Conservation (phyloP, 2,329 filamentous ascomycete genomes). For the Colletotrichum godetiae region DNA sequence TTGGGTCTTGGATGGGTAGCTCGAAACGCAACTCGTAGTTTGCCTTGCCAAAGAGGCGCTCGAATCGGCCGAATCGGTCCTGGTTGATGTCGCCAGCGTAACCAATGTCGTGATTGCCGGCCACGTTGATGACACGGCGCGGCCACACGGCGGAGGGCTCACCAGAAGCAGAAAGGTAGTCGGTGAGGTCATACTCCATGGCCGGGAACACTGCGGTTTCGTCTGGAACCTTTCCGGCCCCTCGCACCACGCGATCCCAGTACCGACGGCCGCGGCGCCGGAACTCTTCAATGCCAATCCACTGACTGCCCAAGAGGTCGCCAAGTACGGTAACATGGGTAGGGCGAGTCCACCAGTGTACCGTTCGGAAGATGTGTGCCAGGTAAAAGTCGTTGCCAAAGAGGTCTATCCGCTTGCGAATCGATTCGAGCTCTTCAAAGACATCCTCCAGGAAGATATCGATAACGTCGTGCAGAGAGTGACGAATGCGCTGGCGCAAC, state of each 20-base stretch:
- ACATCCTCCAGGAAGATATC: slow-evolving; percentile 76
- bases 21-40: slow-evolving; percentile 90
- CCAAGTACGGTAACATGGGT: slow-evolving; percentile 91
- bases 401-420: slow-evolving; percentile 85
- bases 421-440: slow-evolving; percentile 71
- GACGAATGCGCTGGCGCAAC: slow-evolving; percentile 63
- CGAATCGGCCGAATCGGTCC: slow-evolving; percentile 83
- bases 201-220: slow-evolving; percentile 61
- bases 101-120: slow-evolving; percentile 95
- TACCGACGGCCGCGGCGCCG: slow-evolving; percentile 76
- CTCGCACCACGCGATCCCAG: slow-evolving; percentile 84
- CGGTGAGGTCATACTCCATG: slow-evolving; percentile 61
- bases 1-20: slow-evolving; percentile 58
- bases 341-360: slow-evolving; percentile 86
- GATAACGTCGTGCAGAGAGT: slow-evolving; percentile 67
- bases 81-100: slow-evolving; percentile 91
- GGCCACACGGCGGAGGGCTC: slow-evolving; percentile 68
- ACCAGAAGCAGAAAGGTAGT: slow-evolving; percentile 57
- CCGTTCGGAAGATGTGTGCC: slow-evolving; percentile 87
- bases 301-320: slow-evolving; percentile 93
- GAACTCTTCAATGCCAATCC: slow-evolving; percentile 91
- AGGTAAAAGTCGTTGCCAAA: slow-evolving; percentile 96
- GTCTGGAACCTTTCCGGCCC: slow-evolving; percentile 71
- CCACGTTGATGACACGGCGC: slow-evolving; percentile 86
- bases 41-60: slow-evolving; percentile 83